Conservation (phyloP, 495 filamentous ascomycete genomes). For the Astrothelium subdiscretum region DNA sequence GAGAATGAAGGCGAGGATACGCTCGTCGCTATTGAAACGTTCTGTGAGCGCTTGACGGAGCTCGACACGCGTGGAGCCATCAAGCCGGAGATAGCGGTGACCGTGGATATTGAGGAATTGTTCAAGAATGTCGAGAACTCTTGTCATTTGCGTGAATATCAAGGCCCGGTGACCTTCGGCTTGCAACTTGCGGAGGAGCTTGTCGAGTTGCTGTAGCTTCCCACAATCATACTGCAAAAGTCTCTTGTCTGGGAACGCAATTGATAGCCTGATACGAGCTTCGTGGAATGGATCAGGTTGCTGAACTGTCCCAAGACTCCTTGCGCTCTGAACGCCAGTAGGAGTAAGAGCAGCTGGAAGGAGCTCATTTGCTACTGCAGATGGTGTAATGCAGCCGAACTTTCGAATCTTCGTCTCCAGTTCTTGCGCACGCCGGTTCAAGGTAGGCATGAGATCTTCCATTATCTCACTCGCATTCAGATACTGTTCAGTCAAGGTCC, state of each 20-base stretch:
- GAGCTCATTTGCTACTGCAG: slow-evolving; percentile 70
- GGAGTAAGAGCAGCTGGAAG: slow-evolving; percentile 31
- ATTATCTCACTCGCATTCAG: slow-evolving; percentile 58
- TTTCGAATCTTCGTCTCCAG: slow-evolving; percentile 69
- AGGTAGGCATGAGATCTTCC: slow-evolving; percentile 56
- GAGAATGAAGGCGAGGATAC: slow-evolving; percentile 86
- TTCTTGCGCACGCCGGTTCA: slow-evolving; percentile 56
- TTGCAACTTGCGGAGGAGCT: slow-evolving; percentile 75
- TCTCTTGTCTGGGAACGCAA: slow-evolving; percentile 93
- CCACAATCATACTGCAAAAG: slow-evolving; percentile 96
- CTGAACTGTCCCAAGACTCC: slow-evolving; percentile 8
- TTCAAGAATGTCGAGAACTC: slow-evolving; percentile 93
- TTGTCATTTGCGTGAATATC: slow-evolving; percentile 99
- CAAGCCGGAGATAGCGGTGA: slow-evolving; percentile 89
- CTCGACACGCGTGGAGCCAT: slow-evolving; percentile 89
- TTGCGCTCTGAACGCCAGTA: slow-evolving; percentile 13
- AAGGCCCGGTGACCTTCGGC: slow-evolving; percentile 83
- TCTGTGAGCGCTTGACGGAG: slow-evolving; percentile 92
- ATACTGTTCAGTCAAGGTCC: slow-evolving; percentile 54
- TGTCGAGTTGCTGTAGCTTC: slow-evolving; percentile 85
- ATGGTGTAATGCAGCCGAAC: slow-evolving; percentile 84
- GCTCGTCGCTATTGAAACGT: slow-evolving; percentile 64
- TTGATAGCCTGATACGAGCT: slow-evolving; percentile 79
- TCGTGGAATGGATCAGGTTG: slow-evolving; percentile 78
- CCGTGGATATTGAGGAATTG: slow-evolving; percentile 97